Percentiles rank a stretch among this genome's conserved stretches.
These are phyloP conservation scores for Trifolium repens DNA, from an alignment of 306 rosid species.

Conservation along the genomic window DNA sequence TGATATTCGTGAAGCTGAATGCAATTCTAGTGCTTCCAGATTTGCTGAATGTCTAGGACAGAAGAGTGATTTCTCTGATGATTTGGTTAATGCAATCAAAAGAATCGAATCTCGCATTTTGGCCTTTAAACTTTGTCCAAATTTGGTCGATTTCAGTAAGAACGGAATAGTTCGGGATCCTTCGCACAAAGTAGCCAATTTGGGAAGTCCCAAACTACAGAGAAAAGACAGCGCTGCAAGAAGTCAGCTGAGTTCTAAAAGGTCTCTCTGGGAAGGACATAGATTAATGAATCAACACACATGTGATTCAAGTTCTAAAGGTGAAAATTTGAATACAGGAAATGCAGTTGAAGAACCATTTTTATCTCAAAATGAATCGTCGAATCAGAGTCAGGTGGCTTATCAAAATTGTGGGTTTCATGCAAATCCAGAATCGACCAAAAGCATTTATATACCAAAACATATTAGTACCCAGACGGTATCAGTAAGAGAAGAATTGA, in stretches of 20 bases:
- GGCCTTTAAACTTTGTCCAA: conserved; percentile 57
- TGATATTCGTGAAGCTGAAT: conserved; percentile 20
- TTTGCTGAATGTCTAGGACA: conserved; percentile 40
- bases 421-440: conserved; percentile 6
- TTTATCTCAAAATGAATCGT: conserved; percentile 15
- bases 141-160: conserved; percentile 25
- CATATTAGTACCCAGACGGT: background rate
- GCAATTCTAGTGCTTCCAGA: conserved; percentile 35
- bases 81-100: conserved; percentile 52
- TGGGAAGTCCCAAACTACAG: conserved; percentile 4
- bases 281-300: conserved; percentile 33
- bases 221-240: conserved; percentile 23
- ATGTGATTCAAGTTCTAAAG: conserved; percentile 31
- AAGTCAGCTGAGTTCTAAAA: conserved; percentile 8
- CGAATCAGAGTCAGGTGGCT: conserved; percentile 36
- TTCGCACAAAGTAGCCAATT: conserved; percentile 16
- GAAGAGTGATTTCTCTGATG: conserved; percentile 50
- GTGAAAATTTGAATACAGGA: conserved; percentile 32
- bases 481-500: conserved; percentile 36
- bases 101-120: conserved; percentile 67
- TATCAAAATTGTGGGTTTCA: conserved; percentile 23
- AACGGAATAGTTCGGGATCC: conserved; percentile 29
- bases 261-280: conserved; percentile 33
- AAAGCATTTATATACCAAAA: conserved; percentile 18
- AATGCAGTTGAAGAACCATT: conserved; percentile 31